phyloP scores from a whole-genome alignment of 805 yeast genomes.

The Candida ascalaphidarum region DNA sequence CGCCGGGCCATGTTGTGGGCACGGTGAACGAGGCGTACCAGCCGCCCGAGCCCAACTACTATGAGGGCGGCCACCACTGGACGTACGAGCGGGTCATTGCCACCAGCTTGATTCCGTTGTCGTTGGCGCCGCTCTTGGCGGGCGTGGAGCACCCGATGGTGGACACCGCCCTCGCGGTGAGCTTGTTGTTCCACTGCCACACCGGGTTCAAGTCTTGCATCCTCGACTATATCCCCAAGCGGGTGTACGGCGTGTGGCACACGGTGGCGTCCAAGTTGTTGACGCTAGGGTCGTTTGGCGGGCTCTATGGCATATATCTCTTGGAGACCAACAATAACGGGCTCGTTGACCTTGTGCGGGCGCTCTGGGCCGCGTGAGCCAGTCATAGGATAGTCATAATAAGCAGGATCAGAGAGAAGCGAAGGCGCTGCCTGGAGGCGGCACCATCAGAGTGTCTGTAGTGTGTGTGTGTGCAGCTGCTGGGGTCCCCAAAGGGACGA shows the following conservation, averaged over 20 bases:
- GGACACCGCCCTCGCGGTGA: constrained; percentile 63
- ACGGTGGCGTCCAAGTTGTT: constrained; percentile 59
- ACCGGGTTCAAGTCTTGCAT: constrained; percentile 88
- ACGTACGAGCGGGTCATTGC: constrained; percentile 72
- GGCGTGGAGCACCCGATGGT: constrained; percentile 63
- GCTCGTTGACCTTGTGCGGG: constrained; percentile 51
- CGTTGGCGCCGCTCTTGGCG: constrained; percentile 64
- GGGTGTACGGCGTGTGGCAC: constrained; percentile 78
- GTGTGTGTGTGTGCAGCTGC: too few species aligned
- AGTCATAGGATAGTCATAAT: too few species aligned
- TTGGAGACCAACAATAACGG: constrained; percentile 80
- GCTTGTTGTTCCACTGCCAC: constrained; percentile 69
- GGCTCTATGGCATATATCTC: constrained; percentile 74
- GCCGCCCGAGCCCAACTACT: constrained; percentile 51
- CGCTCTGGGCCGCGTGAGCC: constrained; percentile 50
- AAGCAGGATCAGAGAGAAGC: too few species aligned
- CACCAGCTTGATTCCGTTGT: constrained; percentile 66
- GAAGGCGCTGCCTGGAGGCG: too few species aligned
- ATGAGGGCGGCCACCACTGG: constrained; percentile 92
- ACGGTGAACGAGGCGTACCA: constrained; percentile 83
- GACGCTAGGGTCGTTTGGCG: constrained; percentile 60
- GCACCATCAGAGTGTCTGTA: too few species aligned
- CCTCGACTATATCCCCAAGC: constrained; percentile 81
- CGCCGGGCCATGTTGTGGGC: constrained; percentile 89
- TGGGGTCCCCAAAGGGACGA: too few species aligned